Evolutionary conservation across 768 basidiomycete genomes (phyloP), one percentile per base, ranked within the genome.

Genomic region (Dendrothele bispora): DNA sequence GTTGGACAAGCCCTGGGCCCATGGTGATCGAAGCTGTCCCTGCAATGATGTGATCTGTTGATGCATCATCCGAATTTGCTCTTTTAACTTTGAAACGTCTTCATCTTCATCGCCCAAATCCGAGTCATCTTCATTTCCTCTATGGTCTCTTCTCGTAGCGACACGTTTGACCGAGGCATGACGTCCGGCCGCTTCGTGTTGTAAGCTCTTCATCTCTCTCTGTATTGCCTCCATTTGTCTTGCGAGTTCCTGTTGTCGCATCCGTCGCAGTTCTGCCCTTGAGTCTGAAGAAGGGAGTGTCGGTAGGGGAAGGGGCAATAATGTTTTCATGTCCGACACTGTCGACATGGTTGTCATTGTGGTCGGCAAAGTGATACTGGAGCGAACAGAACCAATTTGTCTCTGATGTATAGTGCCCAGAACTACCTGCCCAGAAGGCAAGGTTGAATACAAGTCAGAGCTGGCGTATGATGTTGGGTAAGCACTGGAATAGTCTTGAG

Each of bases 1-100:
- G 24, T 54, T 44, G 15, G 49, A 46, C 11, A 54, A 39, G 17
- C 52, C 52, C 43, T 43, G 49, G 7, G 49, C 52, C 52, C 52
- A 54, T 17, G 39, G 22, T 28, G 42, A 45, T 17, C 37, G 43
- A 11, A 39, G 49, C 21, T 54, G 52, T 25, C 28, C 17, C 28
- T 54, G 43, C 32, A 54, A 29, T 8, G 34, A 20, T n/a, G 18
- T 34, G 18, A 54, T 54, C 38, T 50, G 49, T 17, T 39, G 30
- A 26, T 28, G 28, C 48, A 54, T 47, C n/a, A 29, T 18, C 27
- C 18, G 24, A 21, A 47, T 47, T 2, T 47, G 46, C n/a, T 38
- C 34, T 43, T 37, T 49, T 29, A 41, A 21, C 21, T 36, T 21
- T n/a, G 18, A 18, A 0, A 42, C 41, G 25, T 41, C 41, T n/a